Conservation (phyloP, 176 grass and related monocot species). For the Luzula sylvatica region DNA sequence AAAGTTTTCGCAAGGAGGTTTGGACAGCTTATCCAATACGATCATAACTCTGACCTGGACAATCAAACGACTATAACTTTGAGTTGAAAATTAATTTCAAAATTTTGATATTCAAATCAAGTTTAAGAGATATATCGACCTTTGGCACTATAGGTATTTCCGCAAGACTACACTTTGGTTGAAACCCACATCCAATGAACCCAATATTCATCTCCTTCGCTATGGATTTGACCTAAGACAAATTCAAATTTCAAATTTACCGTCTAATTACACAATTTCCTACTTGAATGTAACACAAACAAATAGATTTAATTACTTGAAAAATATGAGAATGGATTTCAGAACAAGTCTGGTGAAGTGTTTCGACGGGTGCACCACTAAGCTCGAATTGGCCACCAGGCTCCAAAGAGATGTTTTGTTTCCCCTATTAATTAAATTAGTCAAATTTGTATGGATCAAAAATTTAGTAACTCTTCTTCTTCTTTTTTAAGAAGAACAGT, state of each 20-base stretch:
- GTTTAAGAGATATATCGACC: neutral
- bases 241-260: neutral
- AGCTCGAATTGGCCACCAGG: conserved; percentile 89
- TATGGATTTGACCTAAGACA: too few relatives aligned
- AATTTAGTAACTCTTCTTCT: too few relatives aligned
- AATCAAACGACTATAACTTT: neutral
- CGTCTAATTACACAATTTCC: neutral
- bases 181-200: too few relatives aligned
- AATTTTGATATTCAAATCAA: neutral
- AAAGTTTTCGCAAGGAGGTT: neutral
- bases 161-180: too few relatives aligned
- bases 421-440: conserved; percentile 34
- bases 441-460: too few relatives aligned
- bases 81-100: neutral
- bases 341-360: conserved; percentile 79
- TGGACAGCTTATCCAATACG: too few relatives aligned
- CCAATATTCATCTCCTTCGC: too few relatives aligned
- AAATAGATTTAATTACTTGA: conserved; percentile 36
- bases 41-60: neutral
- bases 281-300: neutral
- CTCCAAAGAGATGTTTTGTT: conserved; percentile 76
- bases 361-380: conserved; percentile 75
- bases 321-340: conserved; percentile 90
- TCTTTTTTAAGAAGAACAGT: neutral
- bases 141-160: too few relatives aligned